These are phyloP conservation scores for Termitomyces sp. DNA, from an alignment of 768 basidiomycete species.

Conservation along the genomic window DNA sequence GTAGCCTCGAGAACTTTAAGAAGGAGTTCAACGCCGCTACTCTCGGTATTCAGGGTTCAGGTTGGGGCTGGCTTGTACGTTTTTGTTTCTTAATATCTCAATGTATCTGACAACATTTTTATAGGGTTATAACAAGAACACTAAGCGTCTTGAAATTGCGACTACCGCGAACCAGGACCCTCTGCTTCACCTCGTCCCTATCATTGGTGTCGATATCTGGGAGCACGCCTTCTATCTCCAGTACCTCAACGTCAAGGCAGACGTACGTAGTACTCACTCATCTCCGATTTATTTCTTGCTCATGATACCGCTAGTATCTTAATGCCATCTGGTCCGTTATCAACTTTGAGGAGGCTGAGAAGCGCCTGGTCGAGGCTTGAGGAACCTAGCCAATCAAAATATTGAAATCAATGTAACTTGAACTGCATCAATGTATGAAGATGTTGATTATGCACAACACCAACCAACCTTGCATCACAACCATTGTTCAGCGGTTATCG, in stretches of 20 bases:
- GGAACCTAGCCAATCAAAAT: neutral
- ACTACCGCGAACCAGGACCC: slow-evolving; percentile 98
- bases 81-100: neutral
- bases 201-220: slow-evolving; percentile 94
- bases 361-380: slow-evolving; percentile 27
- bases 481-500: too few relatives aligned
- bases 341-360: slow-evolving; percentile 86
- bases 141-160: slow-evolving; percentile 73
- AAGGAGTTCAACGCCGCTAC: slow-evolving; percentile 84
- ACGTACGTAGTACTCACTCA: slow-evolving; percentile 50
- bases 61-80: slow-evolving; percentile 95
- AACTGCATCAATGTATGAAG: neutral
- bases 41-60: slow-evolving; percentile 85
- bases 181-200: slow-evolving; percentile 65
- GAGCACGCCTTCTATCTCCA: slow-evolving; percentile 96
- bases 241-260: slow-evolving; percentile 91
- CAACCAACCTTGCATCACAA: neutral
- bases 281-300: neutral
- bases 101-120: neutral
- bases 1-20: slow-evolving; percentile 65
- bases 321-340: slow-evolving; percentile 88
- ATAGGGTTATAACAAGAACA: slow-evolving; percentile 66
- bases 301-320: slow-evolving; percentile 59
- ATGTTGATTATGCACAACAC: neutral
- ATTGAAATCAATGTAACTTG: neutral